These are phyloP conservation scores for Hymenoscyphus scutula DNA, from an alignment of 2,329 filamentous ascomycete genomes.

Conservation along the genomic window DNA sequence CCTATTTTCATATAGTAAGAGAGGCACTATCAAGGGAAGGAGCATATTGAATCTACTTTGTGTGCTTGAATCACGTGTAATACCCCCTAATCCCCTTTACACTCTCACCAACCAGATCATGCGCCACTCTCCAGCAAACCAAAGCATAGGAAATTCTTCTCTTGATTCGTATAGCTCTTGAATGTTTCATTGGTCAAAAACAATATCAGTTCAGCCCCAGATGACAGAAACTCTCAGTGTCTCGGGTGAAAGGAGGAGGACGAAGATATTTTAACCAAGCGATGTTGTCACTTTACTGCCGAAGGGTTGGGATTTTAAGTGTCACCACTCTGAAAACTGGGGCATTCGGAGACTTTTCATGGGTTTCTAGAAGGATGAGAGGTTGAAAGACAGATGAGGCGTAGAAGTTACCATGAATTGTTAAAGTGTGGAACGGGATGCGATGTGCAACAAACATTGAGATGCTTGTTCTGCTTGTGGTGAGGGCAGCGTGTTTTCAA, in stretches of 20 bases:
- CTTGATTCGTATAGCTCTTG: background rate
- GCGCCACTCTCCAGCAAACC: background rate
- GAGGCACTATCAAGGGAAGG: too few species aligned
- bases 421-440: constrained; percentile 16
- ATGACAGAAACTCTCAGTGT: background rate
- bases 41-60: too few species aligned
- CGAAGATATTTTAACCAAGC: constrained; percentile 5
- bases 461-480: background rate
- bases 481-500: background rate
- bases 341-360: background rate
- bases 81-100: too few species aligned
- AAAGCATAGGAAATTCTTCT: too few species aligned
- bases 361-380: background rate
- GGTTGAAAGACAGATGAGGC: background rate
- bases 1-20: too few species aligned
- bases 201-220: background rate
- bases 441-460: constrained; percentile 23
- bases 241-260: constrained; percentile 9
- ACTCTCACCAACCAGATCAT: background rate
- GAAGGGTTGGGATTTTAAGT: background rate
- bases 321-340: background rate
- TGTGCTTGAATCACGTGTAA: too few species aligned
- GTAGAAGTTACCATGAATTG: constrained; percentile 18
- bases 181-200: background rate
- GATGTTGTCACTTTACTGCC: background rate